These are phyloP conservation scores for Amaranthus palmeri DNA, from an alignment of 148 eudicot genomes.

Conservation along the genomic window DNA sequence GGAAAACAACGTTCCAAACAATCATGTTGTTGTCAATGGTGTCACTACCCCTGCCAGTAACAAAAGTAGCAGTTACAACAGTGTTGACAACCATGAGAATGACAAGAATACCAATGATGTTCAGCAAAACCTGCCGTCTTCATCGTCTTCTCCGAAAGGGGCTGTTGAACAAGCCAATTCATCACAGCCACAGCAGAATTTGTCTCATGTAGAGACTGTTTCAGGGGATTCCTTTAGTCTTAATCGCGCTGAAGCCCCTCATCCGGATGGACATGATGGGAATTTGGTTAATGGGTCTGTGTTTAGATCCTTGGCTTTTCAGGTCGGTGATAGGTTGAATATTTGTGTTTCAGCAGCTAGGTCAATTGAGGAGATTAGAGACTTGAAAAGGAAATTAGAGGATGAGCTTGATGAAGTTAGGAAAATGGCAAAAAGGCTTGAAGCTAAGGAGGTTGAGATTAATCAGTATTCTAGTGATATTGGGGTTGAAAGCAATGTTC, in stretches of 20 bases:
- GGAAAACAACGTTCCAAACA: background rate
- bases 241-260: constrained; percentile 8
- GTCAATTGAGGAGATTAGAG: constrained; percentile 42
- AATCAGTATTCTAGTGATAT: constrained; percentile 25
- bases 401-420: constrained; percentile 76
- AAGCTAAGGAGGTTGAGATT: constrained; percentile 55
- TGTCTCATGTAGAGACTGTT: constrained; percentile 15
- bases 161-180: constrained; percentile 17
- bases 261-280: constrained; percentile 28
- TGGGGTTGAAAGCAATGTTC: constrained; percentile 20
- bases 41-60: background rate
- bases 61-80: background rate
- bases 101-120: background rate
- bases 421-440: constrained; percentile 51
- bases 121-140: background rate
- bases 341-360: constrained; percentile 46
- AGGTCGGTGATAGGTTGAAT: constrained; percentile 58
- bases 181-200: constrained; percentile 23
- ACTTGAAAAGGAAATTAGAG: constrained; percentile 55
- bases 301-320: constrained; percentile 33
- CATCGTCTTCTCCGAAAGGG: constrained; percentile 10
- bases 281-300: constrained; percentile 29
- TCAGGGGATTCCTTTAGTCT: constrained; percentile 33
- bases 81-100: background rate
- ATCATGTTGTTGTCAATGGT: background rate